These are phyloP conservation scores for Ambrosiella xylebori DNA, from an alignment of 2,329 filamentous ascomycete genomes.

Conservation along the genomic window DNA sequence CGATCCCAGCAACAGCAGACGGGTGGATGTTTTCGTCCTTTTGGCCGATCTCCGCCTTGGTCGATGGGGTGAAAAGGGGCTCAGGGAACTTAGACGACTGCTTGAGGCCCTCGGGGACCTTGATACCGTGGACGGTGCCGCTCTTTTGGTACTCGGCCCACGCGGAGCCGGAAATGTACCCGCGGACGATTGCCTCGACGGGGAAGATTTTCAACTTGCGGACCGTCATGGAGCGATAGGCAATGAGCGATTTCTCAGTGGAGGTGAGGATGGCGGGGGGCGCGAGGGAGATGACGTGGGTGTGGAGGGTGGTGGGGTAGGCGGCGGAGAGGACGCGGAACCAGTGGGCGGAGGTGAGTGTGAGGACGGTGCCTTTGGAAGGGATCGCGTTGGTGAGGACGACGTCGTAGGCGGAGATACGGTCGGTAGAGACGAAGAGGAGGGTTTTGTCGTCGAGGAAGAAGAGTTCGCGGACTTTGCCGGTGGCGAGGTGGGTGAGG, in stretches of 20 bases:
- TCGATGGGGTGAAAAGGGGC: constrained; percentile 58
- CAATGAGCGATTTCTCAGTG: constrained; percentile 33
- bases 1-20: constrained; percentile 38
- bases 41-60: constrained; percentile 63
- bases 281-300: constrained; percentile 33
- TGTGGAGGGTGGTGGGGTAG: constrained; percentile 30
- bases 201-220: constrained; percentile 58
- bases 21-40: constrained; percentile 77
- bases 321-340: constrained; percentile 30
- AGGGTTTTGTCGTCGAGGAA: constrained; percentile 43
- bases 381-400: constrained; percentile 55
- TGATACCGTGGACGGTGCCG: constrained; percentile 66
- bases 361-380: constrained; percentile 36
- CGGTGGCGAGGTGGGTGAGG: constrained; percentile 22
- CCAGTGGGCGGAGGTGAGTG: constrained; percentile 32
- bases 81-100: constrained; percentile 49
- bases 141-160: constrained; percentile 58
- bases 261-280: constrained; percentile 22
- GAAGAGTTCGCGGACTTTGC: constrained; percentile 72
- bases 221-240: constrained; percentile 60
- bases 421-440: constrained; percentile 72
- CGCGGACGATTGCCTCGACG: constrained; percentile 67
- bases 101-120: constrained; percentile 47
- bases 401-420: constrained; percentile 91
- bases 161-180: constrained; percentile 74